Percentiles rank a stretch among this genome's conserved stretches.
Conservation (phyloP, 2,329 filamentous ascomycete species). For the Penicillium sp. region DNA sequence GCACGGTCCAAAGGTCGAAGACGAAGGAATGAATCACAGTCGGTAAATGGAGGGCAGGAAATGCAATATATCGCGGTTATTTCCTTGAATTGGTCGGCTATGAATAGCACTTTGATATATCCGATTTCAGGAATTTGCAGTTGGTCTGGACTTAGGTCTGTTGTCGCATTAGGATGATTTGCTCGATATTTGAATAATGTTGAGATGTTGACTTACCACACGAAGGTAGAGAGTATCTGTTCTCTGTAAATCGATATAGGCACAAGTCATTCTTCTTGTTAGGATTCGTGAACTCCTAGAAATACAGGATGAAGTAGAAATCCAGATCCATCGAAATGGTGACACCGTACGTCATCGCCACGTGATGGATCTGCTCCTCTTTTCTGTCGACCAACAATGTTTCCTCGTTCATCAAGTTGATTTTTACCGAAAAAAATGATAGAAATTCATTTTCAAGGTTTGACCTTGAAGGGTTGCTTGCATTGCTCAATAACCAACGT, state of each 20-base stretch:
- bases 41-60: background rate
- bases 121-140: background rate
- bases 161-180: background rate
- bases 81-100: background rate
- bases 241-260: background rate
- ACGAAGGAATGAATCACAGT: background rate
- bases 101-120: background rate
- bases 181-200: background rate
- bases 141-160: background rate
- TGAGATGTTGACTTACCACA: background rate
- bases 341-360: slow-evolving; percentile 23
- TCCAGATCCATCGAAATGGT: background rate
- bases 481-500: slow-evolving; percentile 13
- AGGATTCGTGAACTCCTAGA: background rate
- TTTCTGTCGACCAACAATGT: slow-evolving; percentile 2
- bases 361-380: slow-evolving; percentile 12
- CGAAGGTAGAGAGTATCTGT: no score
- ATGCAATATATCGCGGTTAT: background rate
- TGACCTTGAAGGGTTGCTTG: background rate
- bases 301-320: background rate
- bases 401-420: background rate
- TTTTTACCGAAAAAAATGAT: background rate
- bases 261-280: background rate
- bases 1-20: background rate
- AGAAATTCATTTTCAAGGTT: background rate